These are phyloP conservation scores for Dothistroma septosporum DNA, from an alignment of 2,329 filamentous ascomycete genomes.

Conservation along the genomic window DNA sequence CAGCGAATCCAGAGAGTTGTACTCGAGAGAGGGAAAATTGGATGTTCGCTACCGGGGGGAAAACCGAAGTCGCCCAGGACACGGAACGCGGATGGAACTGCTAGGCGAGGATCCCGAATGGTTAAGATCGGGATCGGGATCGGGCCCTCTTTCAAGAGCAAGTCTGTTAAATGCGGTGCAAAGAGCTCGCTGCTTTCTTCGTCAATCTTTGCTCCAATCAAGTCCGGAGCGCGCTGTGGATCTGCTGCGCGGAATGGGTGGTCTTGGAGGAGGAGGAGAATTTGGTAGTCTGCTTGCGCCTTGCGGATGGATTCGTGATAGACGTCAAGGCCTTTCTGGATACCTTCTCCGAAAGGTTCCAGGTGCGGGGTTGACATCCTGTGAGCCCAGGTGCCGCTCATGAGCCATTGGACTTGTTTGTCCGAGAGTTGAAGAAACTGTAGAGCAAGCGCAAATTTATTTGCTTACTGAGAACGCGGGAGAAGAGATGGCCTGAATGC, in stretches of 20 bases:
- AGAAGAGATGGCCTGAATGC: background rate
- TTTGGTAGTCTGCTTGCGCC: background rate
- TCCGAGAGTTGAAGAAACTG: background rate
- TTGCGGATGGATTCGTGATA: background rate
- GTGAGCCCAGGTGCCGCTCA: background rate
- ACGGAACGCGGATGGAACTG: conserved; percentile 39
- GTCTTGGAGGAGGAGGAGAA: background rate
- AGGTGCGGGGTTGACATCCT: background rate
- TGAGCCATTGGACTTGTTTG: background rate
- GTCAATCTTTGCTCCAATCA: background rate
- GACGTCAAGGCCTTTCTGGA: background rate
- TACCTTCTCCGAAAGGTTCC: background rate
- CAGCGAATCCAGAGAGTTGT: conserved; percentile 32
- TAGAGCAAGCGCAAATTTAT: background rate
- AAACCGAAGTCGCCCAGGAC: conserved; percentile 11
- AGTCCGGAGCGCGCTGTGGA: background rate
- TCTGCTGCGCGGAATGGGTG: background rate
- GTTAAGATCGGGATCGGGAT: conserved; percentile 14
- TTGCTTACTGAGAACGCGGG: background rate
- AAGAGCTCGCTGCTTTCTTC: background rate
- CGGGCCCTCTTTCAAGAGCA: background rate
- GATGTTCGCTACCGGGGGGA: conserved; percentile 12
- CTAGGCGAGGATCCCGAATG: conserved; percentile 36
- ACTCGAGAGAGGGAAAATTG: conserved; percentile 26
- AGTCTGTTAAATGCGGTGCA: background rate